Conservation (phyloP, 495 filamentous ascomycete species). For the Hyaloscypha hepaticicola region DNA sequence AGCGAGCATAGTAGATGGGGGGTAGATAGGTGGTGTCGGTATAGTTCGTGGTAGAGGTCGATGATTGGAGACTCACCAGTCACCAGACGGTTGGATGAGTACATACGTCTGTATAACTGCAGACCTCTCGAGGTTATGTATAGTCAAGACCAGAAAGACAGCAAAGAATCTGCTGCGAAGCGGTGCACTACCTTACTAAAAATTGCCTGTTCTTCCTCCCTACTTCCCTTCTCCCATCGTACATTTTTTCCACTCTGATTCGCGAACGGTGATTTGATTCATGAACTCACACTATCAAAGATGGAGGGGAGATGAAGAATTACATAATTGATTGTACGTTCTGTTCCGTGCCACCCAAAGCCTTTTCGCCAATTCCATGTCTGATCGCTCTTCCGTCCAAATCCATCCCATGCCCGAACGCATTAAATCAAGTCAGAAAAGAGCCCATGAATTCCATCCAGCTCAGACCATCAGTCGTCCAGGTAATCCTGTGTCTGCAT, state of each 20-base stretch:
- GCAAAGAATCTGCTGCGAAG: neutral
- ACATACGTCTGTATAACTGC: neutral
- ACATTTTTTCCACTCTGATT: too few relatives aligned
- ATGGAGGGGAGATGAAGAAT: too few relatives aligned
- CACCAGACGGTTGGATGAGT: neutral
- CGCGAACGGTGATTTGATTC: too few relatives aligned
- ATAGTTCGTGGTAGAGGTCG: neutral
- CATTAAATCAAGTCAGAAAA: neutral
- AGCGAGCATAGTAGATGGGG: too few relatives aligned
- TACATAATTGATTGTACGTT: too few relatives aligned
- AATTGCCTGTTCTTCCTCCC: neutral
- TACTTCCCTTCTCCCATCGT: neutral
- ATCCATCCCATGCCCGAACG: neutral
- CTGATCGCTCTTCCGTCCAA: neutral
- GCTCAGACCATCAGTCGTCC: neutral
- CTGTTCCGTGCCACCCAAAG: too few relatives aligned
- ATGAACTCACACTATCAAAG: too few relatives aligned
- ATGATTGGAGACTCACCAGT: neutral
- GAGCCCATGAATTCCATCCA: neutral
- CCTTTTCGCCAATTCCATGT: too few relatives aligned
- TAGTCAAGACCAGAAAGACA: neutral
- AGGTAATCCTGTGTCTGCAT: neutral
- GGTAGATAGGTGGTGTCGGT: neutral
- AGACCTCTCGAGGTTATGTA: neutral
- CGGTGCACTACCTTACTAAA: neutral